Conservation (phyloP, 139 green algal species). For the Haematococcus lacustris region DNA sequence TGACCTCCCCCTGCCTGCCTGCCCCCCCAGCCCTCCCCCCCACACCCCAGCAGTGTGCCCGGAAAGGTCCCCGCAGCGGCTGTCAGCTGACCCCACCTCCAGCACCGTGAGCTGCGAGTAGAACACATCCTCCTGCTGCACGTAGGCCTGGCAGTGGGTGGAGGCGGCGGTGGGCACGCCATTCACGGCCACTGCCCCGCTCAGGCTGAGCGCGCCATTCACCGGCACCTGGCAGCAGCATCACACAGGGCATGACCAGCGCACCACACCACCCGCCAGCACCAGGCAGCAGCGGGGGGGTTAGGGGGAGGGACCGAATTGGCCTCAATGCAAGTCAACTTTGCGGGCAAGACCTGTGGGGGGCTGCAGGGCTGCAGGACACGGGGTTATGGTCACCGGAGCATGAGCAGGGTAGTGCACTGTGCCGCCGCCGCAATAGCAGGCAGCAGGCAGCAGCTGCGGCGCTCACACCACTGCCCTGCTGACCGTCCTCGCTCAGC, state of each 20-base stretch:
- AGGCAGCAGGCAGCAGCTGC: background rate
- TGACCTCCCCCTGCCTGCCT: too few species aligned
- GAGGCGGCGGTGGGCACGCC: conserved; percentile 10
- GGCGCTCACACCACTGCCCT: too few species aligned
- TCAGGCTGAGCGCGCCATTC: conserved; percentile 9
- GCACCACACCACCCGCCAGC: conserved; percentile 5
- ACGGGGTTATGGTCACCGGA: background rate
- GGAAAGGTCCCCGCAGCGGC: too few species aligned
- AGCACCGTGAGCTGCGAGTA: conserved; percentile 74
- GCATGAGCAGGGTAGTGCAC: background rate
- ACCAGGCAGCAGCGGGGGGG: background rate
- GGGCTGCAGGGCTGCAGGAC: too few species aligned
- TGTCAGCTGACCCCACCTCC: too few species aligned
- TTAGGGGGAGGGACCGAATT: too few species aligned
- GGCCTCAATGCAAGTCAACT: too few species aligned
- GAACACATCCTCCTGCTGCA: conserved; percentile 92
- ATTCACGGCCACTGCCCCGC: conserved; percentile 40
- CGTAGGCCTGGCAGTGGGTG: conserved; percentile 57
- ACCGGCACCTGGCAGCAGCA: background rate
- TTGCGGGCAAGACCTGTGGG: background rate
- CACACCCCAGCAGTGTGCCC: too few species aligned
- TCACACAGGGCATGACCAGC: background rate
- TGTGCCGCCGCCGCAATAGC: background rate
- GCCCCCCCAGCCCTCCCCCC: too few species aligned
- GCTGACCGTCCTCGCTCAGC: too few species aligned